Conservation (phyloP, 139 green algal genomes). For the Closterium sp. region DNA sequence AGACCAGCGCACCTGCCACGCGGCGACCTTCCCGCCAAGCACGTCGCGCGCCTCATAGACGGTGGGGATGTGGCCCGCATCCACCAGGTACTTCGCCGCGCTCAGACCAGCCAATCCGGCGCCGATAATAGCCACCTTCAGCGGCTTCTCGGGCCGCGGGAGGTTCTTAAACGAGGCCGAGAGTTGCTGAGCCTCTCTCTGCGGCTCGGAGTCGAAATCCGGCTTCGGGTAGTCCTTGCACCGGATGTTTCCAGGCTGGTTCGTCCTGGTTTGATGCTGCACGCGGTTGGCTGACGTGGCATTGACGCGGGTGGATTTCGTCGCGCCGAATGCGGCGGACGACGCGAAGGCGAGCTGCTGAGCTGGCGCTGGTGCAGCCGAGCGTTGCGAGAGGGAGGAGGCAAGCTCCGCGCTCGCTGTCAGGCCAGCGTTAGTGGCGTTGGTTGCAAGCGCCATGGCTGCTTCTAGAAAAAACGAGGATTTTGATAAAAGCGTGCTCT, state of each 20-base stretch:
- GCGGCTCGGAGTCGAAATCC: constrained; percentile 40
- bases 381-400: not conserved
- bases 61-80: constrained; percentile 59
- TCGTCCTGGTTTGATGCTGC: not conserved
- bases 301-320: not conserved
- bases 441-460: not conserved
- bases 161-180: constrained; percentile 23
- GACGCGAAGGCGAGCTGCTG: not conserved
- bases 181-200: constrained; percentile 36
- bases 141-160: constrained; percentile 37
- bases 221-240: constrained; percentile 51
- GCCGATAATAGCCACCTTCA: constrained; percentile 53
- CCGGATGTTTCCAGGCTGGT: not conserved
- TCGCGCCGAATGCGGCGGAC: not conserved
- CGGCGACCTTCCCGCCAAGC: constrained; percentile 57
- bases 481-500: not conserved
- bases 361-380: not conserved
- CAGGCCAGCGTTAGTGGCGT: not conserved
- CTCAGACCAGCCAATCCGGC: constrained; percentile 58
- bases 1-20: constrained; percentile 35
- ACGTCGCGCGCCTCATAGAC: constrained; percentile 58
- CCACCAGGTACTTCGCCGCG: constrained; percentile 60
- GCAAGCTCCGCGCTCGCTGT: not conserved
- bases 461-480: not conserved
- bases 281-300: not conserved